Evolutionary conservation across 768 basidiomycete genomes (phyloP).

Genomic region (Boletus fagicola): DNA sequence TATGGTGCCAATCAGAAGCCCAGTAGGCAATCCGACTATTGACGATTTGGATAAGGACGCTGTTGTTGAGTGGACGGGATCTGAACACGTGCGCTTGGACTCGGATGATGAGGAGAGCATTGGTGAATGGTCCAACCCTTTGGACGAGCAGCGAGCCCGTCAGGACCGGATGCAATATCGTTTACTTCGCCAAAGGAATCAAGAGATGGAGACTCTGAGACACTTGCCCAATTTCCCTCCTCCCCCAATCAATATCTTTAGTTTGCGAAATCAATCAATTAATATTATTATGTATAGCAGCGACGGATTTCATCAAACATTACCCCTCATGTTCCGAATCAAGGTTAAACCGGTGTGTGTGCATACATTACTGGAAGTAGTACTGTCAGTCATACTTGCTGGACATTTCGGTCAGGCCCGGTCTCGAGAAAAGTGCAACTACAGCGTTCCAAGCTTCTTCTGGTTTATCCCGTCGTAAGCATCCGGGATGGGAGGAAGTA

Average conservation of each 20-base stretch:
- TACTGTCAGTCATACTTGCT: background rate
- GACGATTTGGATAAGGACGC: constrained; percentile 38
- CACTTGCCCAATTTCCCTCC: constrained; percentile 78
- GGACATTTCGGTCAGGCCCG: background rate
- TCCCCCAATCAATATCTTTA: constrained; percentile 57
- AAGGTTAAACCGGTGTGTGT: too few relatives aligned
- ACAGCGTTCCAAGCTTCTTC: constrained; percentile 14
- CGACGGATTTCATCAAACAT: too few relatives aligned
- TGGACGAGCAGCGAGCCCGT: constrained; percentile 82
- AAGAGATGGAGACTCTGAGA: constrained; percentile 61
- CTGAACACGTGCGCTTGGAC: constrained; percentile 60
- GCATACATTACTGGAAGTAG: too few relatives aligned
- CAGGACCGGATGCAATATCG: constrained; percentile 64
- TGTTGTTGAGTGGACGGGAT: constrained; percentile 80
- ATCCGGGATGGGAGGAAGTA: background rate
- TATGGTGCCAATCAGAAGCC: constrained; percentile 32
- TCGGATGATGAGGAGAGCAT: constrained; percentile 82
- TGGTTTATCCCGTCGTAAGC: background rate
- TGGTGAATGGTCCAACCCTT: constrained; percentile 89
- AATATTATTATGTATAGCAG: too few relatives aligned
- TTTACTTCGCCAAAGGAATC: constrained; percentile 45
- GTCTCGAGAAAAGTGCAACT: constrained; percentile 2
- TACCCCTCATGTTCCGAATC: background rate
- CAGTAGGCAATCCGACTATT: constrained; percentile 31
- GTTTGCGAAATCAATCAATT: too few relatives aligned